A percentile compares a stretch with the other conserved stretches of the same genome.
These are phyloP conservation scores for Protomyces pachydermus DNA, from an alignment of 1,139 yeast species.

Conservation along the genomic window DNA sequence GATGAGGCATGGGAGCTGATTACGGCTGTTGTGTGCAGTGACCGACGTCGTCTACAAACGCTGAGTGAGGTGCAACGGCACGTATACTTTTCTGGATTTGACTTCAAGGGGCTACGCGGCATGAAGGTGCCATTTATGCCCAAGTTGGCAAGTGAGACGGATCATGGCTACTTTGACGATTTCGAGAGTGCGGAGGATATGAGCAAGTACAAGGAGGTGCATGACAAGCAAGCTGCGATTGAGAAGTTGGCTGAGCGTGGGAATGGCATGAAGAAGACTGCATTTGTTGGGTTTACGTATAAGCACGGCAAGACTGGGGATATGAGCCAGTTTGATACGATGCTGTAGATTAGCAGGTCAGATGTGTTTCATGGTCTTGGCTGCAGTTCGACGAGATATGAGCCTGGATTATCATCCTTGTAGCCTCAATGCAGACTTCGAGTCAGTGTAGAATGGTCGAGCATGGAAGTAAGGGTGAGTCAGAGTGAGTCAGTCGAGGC, in stretches of 20 bases:
- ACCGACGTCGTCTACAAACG: slow-evolving; percentile 64
- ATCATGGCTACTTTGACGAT: slow-evolving; percentile 98
- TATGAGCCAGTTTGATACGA: not conserved
- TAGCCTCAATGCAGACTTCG: no score
- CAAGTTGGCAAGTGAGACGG: slow-evolving; percentile 91
- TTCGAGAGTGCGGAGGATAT: slow-evolving; percentile 93
- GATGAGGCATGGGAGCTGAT: slow-evolving; percentile 96
- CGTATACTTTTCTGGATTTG: slow-evolving; percentile 77
- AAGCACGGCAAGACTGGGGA: slow-evolving; percentile 49
- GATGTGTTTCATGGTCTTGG: no score
- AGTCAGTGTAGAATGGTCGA: no score
- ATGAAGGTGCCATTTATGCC: slow-evolving; percentile 85
- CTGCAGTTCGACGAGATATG: no score
- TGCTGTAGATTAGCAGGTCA: not conserved
- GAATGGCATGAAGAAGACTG: slow-evolving; percentile 49
- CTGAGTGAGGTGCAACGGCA: slow-evolving; percentile 76
- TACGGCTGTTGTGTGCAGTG: slow-evolving; percentile 69
- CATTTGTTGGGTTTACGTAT: slow-evolving; percentile 93
- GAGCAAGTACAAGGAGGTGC: slow-evolving; percentile 96
- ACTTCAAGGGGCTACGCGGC: slow-evolving; percentile 59
- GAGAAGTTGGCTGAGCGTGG: slow-evolving; percentile 73
- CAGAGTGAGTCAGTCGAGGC: no score
- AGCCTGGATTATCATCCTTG: no score
- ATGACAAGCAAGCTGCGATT: slow-evolving; percentile 79
- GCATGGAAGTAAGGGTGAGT: no score